Evolutionary conservation across 1,284 basidiomycete genomes (phyloP), one percentile per base, ranked within the genome.

Genomic region (Ceratobasidium sp.): DNA sequence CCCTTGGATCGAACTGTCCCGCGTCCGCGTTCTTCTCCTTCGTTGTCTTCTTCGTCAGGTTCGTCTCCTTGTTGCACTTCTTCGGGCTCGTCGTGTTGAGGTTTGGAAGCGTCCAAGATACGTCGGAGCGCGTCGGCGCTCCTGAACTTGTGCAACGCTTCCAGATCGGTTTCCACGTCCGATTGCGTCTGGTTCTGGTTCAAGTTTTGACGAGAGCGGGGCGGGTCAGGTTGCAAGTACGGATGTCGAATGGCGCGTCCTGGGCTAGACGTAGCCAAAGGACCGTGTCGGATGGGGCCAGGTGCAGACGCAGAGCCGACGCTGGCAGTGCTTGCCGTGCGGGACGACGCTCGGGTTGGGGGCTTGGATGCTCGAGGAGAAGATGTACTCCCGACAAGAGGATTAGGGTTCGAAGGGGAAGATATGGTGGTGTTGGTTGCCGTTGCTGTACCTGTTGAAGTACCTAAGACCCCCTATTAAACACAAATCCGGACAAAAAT

Each of bases 41-140:
- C 59, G 81, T 86, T 57, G 82, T 84, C 17, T 76, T 81, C 40
- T 74, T 85, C 23, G 78, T 33, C 33, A 1, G 33, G 33, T 33
- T 33, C 33, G 33, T 33, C 33, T 4, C 4, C 2, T 33, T 33
- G 33, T 33, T 33, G 33, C n/a, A n/a, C n/a, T 33, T 33, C 33
- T 33, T 33, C 33, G 4, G 83, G 46, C 33, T 73, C 56, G 17
- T 38, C 50, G 48, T 20, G 54, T 33, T 59, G 54, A 46, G 64
- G 38, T 28, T 50, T 50, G 33, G 71, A 61, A 42, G 44, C 61
- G 61, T 75, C 71, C 46, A 75, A 26, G 5, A 75, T 75, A 26
- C 61, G 42, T 26, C 71, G 17, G 10, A 75, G 48, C 2, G 46
- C 71, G 33, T 62, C 48, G 3, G 71, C 71, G 38, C 71, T 75